phyloP scores from a whole-genome alignment of 805 yeast genomes.

The Saturnispora sanitii region DNA sequence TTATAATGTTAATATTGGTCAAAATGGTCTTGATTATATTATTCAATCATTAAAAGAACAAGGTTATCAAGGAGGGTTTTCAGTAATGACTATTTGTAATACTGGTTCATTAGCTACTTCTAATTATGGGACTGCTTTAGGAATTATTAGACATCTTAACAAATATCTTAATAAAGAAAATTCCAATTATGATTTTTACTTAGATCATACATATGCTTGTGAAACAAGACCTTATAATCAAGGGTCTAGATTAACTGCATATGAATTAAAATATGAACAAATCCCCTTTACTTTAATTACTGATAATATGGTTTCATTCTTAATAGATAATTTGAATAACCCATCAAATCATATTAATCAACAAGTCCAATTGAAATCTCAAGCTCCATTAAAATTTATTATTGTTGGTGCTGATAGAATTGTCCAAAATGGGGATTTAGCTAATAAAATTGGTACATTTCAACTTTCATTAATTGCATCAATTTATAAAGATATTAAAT shows the following conservation, averaged over 20 bases:
- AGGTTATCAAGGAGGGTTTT: constrained; percentile 52
- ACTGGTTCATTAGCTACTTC: constrained; percentile 97
- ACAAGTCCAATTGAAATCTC: constrained; percentile 17
- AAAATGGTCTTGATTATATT: constrained; percentile 69
- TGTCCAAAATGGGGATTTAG: constrained; percentile 89
- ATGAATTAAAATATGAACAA: constrained; percentile 73
- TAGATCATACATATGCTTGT: constrained; percentile 72
- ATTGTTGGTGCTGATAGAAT: constrained; percentile 95
- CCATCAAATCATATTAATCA: constrained; percentile 20
- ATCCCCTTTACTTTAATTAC: constrained; percentile 86
- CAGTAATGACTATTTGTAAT: constrained; percentile 87
- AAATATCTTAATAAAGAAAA: constrained; percentile 24
- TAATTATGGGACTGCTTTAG: constrained; percentile 95
- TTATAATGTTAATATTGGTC: constrained; percentile 75
- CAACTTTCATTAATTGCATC: constrained; percentile 73
- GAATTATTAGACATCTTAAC: constrained; percentile 73
- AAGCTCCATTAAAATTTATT: constrained; percentile 72
- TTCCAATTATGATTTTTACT: constrained; percentile 29
- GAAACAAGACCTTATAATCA: constrained; percentile 97
- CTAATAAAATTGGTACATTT: constrained; percentile 92
- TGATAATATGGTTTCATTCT: constrained; percentile 83
- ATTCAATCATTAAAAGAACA: constrained; percentile 34
- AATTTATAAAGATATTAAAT: constrained; percentile 55
- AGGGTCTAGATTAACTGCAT: constrained; percentile 89
- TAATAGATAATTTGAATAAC: constrained; percentile 38